Base-by-base conservation (phyloP, 2,329 filamentous ascomycete species). In the Aspergillus sp. region DNA sequence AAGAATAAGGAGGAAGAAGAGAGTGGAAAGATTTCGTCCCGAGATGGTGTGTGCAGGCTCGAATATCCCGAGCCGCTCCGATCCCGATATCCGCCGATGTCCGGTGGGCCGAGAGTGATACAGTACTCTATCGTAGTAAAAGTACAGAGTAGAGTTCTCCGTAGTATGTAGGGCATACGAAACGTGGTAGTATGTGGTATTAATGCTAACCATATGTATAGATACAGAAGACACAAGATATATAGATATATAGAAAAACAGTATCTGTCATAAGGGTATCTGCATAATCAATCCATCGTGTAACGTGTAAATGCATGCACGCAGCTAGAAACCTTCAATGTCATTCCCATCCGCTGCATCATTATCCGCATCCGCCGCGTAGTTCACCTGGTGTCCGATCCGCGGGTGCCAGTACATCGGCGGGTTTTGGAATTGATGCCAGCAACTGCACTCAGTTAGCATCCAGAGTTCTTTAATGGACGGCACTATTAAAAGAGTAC, bases 341-440 rank as follows among this genome's bases (percentile, higher is more conserved):
- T 39, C 36, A 45, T 43, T 42, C 36, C 53, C 52, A 44, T 60
- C 58, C 29, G 52, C 41, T 28, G 44, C 50, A 42, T 63, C 56
- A 29, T 54, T 45, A 39, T 62, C 62, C 7, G 48, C 46, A 9
- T 49, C 44, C 12, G 50, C 48, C 41, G 50, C 29, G 51, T 49
- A 29, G 6, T 43, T 48, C 35, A 49, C 44, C n/a, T 60, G 57
- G 29, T 57, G 53, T 35, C 64, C 64, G 30, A 58, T 53, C 29
- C 58, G 61, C 12, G 53, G 53, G 38, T 63, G 59, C 39, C 60
- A 61, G 41, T 63, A 59, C 34, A 58, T 52, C 35, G 59, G 54
- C 33, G 58, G 56, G 10, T 59, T 48, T 50, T 68, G 66, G 52
- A 73, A 70, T 56, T 72, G 69, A 57, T 73, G 67, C 71, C 71